Percentiles rank a stretch among this genome's conserved stretches.
These are phyloP conservation scores for Radiomyces spectabilis DNA, from an alignment of 192 early-diverging fungal species.

Conservation along the genomic window DNA sequence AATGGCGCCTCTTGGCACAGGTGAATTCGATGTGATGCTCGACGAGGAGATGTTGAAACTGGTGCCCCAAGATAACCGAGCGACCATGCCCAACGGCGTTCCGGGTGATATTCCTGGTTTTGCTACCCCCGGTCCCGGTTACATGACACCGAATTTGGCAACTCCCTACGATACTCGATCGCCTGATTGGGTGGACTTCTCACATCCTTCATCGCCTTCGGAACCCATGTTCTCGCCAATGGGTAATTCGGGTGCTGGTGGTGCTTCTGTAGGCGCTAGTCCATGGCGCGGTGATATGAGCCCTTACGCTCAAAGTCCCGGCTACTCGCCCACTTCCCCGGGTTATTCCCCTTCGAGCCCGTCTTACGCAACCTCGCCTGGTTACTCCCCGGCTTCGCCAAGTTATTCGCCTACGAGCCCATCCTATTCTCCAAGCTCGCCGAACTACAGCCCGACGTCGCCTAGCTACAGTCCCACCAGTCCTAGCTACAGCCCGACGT, in stretches of 20 bases:
- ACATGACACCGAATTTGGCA: constrained; percentile 53
- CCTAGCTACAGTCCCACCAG: constrained; percentile 55
- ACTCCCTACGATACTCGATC: constrained; percentile 74
- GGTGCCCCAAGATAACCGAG: constrained; percentile 49
- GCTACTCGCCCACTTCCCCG: constrained; percentile 68
- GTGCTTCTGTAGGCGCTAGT: constrained; percentile 46
- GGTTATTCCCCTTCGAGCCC: constrained; percentile 26
- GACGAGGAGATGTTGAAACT: constrained; percentile 86
- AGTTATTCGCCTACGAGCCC: constrained; percentile 73
- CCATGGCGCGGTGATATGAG: constrained; percentile 37
- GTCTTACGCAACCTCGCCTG: constrained; percentile 18
- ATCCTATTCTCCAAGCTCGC: constrained; percentile 61
- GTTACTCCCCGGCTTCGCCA: constrained; percentile 10
- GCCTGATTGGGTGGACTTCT: constrained; percentile 50
- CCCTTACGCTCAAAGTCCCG: constrained; percentile 35
- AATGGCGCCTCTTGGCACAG: constrained; percentile 92
- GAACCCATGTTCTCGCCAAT: constrained; percentile 82
- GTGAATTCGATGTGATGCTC: constrained; percentile 87
- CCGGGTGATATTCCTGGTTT: constrained; percentile 38
- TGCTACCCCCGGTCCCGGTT: constrained; percentile 41
- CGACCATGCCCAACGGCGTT: constrained; percentile 42
- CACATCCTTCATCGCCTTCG: constrained; percentile 60
- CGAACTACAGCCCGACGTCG: constrained; percentile 61
- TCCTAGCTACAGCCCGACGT: constrained; percentile 61
- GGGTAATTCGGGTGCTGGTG: constrained; percentile 66